Percentiles rank a stretch among this genome's conserved stretches.
Conservation (phyloP, 2,329 filamentous ascomycete genomes). For the Trichoderma koningiopsis region DNA sequence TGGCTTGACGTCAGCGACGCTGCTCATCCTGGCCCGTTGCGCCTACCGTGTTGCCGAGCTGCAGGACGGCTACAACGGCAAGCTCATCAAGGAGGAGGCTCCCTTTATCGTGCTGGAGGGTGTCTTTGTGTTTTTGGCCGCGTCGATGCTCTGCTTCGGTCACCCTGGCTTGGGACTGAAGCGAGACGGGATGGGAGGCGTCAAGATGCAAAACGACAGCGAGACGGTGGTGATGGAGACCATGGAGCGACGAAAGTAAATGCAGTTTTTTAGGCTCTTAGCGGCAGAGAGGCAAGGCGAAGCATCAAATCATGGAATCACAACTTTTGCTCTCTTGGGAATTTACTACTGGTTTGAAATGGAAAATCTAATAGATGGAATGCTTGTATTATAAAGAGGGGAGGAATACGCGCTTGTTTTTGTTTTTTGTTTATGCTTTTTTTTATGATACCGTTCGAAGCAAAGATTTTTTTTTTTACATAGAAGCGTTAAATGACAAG, state of each 20-base stretch:
- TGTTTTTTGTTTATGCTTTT: not conserved
- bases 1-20: conserved; percentile 55
- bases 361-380: not conserved
- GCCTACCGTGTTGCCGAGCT: conserved; percentile 68
- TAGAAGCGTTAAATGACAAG: too few species aligned
- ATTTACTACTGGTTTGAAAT: not conserved
- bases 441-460: not conserved
- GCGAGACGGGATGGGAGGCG: conserved; percentile 22
- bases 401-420: not conserved
- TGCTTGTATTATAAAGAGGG: not conserved
- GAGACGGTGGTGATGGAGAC: conserved; percentile 29
- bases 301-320: not conserved
- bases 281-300: not conserved
- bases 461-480: not conserved
- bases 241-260: not conserved
- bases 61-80: conserved; percentile 61
- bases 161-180: conserved; percentile 47
- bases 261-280: not conserved
- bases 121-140: conserved; percentile 42
- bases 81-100: conserved; percentile 54
- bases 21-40: conserved; percentile 64
- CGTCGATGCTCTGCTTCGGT: conserved; percentile 42
- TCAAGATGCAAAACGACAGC: conserved; percentile 28
- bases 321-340: not conserved
- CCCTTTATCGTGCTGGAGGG: conserved; percentile 59